Evolutionary conservation across 495 filamentous ascomycete genomes (phyloP).

Genomic region (Neurospora sp.): DNA sequence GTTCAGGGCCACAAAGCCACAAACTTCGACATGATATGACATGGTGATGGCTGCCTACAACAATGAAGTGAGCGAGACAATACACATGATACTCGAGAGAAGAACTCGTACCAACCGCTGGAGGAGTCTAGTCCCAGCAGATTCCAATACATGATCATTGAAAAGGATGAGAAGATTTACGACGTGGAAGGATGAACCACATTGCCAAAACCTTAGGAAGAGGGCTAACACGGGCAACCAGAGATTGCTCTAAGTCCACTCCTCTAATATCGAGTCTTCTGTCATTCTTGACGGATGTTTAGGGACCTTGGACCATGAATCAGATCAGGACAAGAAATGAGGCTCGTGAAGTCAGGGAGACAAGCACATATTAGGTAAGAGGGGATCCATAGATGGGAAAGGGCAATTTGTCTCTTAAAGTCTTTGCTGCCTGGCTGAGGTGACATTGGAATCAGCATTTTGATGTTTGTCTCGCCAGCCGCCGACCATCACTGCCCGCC

Average conservation of each 20-base stretch:
- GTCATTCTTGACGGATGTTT: background rate
- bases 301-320: background rate
- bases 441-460: background rate
- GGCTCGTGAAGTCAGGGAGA: background rate
- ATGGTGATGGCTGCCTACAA: background rate
- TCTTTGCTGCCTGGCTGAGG: background rate
- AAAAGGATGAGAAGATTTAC: background rate
- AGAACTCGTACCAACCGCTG: background rate
- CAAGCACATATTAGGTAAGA: background rate
- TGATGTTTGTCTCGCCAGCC: background rate
- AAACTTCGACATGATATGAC: constrained; percentile 2
- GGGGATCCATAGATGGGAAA: background rate
- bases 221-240: background rate
- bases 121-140: background rate
- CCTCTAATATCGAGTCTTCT: background rate
- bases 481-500: background rate
- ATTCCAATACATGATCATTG: background rate
- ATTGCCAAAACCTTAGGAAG: background rate
- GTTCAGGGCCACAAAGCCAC: background rate
- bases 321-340: background rate
- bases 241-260: background rate
- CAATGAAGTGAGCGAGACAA: background rate
- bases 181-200: background rate
- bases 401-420: background rate
- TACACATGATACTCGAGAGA: background rate